Percentiles rank a stretch among this genome's conserved stretches.
Conservation (phyloP, 805 yeast genomes). For the Lipomyces orientalis region DNA sequence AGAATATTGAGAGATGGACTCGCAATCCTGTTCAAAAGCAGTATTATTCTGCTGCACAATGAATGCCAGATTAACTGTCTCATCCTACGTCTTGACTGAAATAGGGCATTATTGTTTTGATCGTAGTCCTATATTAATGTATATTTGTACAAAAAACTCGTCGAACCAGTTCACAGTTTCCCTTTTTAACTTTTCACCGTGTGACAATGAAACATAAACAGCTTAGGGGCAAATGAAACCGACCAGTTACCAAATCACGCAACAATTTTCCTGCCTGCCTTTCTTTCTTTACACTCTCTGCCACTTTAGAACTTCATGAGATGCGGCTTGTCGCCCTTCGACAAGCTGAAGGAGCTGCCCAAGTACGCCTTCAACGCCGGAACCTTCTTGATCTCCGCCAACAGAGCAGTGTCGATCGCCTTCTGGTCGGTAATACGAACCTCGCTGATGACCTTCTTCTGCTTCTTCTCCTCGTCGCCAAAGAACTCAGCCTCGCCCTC, state of each 20-base stretch:
- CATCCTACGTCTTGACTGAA: not conserved
- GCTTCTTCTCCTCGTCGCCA: slow-evolving; percentile 74
- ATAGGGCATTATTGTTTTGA: not conserved
- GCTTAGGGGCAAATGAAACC: not conserved
- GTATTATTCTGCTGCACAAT: not conserved
- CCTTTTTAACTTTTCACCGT: slow-evolving; percentile 4
- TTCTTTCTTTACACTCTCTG: not conserved
- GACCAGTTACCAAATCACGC: slow-evolving; percentile 2
- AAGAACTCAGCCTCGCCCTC: slow-evolving; percentile 90
- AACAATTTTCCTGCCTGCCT: not conserved
- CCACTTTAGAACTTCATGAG: slow-evolving; percentile 87
- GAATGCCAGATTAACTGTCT: not conserved
- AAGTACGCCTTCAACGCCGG: slow-evolving; percentile 97
- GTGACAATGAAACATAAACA: not conserved
- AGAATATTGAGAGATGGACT: no score
- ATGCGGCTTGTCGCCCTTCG: slow-evolving; percentile 98
- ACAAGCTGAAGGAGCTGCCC: slow-evolving; percentile 92
- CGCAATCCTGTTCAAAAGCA: no score
- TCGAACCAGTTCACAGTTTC: not conserved
- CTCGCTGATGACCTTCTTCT: slow-evolving; percentile 86
- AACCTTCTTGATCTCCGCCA: slow-evolving; percentile 94
- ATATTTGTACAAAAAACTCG: slow-evolving; percentile 10
- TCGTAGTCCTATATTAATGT: slow-evolving; percentile 2
- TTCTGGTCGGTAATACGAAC: slow-evolving; percentile 98
- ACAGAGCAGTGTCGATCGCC: slow-evolving; percentile 87